Base-by-base conservation (phyloP, 2,329 filamentous ascomycete genomes). In the Sclerotinia nivalis region DNA sequence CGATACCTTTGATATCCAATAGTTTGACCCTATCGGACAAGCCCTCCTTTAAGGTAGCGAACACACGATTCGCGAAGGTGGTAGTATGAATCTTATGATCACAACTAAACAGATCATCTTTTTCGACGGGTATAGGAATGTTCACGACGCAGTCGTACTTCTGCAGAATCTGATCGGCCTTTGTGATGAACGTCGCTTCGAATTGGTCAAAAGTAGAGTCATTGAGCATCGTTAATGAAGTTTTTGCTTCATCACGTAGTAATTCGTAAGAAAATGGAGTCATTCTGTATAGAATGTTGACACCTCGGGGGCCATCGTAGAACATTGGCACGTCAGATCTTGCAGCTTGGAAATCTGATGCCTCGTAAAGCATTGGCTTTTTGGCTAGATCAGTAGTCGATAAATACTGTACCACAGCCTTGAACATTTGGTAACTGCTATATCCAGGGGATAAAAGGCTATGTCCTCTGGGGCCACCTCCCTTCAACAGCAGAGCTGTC, bases 201-300 rank as follows among this genome's bases (percentile, higher is more conserved):
- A 98, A 98, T 70, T 94, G 92, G 77, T 97, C 91, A 52, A 89
- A 87, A 2, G 87, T 82, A 60, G 87, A 87, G 76, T 96, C 89
- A 70, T 91, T 91, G 12, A 98, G 85, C 76, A 93, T 89, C 28
- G 87, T 85, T 37, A 96, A 83, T 0, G 93, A 95, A 56, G 87
- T 85, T 72, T 85, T 88, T 54, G 95, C 93, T 77, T 97, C 90
- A 67, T 89, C 86, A 60, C 89, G 89, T 56, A 99, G 84, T 70
- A 90, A 80, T 34, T 82, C 82, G 74, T 94, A 96, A 12, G 94
- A 96, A 90, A 91, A 97, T 20, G 88, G 81, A 0, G 89, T 91
- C 91, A 97, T 97, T 80, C 97, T 97, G 82, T 90, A 97, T 8
- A 97, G 82, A 28, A 98, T 77, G 75, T 99, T 99, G 69, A 96